These are phyloP conservation scores for Pugionium dolabratum DNA, from an alignment of 345 rosid species.

Conservation along the genomic window DNA sequence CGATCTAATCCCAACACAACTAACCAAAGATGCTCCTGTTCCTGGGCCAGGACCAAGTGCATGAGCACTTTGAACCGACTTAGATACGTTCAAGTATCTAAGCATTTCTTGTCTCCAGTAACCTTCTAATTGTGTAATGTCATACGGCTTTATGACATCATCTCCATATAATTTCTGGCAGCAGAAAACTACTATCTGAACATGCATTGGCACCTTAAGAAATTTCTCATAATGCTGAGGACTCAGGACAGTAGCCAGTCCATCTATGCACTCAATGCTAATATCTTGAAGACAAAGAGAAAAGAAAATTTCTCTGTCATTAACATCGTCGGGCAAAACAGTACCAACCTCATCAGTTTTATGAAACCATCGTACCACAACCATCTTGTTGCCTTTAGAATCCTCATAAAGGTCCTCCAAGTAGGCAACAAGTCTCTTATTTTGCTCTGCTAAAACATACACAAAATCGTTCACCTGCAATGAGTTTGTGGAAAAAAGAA, in stretches of 20 bases:
- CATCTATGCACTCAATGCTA: constrained; percentile 84
- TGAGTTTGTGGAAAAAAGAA: constrained; percentile 6
- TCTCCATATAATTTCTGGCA: constrained; percentile 65
- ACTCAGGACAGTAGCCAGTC: constrained; percentile 76
- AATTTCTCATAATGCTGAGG: constrained; percentile 66
- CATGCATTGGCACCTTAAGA: constrained; percentile 39
- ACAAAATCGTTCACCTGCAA: constrained; percentile 73
- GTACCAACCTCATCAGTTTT: constrained; percentile 83
- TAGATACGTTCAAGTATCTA: constrained; percentile 40
- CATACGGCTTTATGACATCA: constrained; percentile 62
- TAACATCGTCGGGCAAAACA: constrained; percentile 55
- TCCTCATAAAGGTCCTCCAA: constrained; percentile 84
- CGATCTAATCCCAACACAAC: constrained; percentile 44
- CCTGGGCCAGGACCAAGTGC: constrained; percentile 26
- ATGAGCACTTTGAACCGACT: constrained; percentile 31
- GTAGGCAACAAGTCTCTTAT: constrained; percentile 71
- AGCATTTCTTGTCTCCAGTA: constrained; percentile 76
- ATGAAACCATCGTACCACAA: constrained; percentile 89
- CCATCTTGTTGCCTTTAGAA: constrained; percentile 69
- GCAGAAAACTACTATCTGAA: constrained; percentile 51
- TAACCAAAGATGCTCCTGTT: constrained; percentile 38
- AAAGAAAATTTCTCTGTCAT: constrained; percentile 80
- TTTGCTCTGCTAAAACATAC: constrained; percentile 73
- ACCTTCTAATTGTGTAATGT: constrained; percentile 66
- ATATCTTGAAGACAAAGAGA: constrained; percentile 90